phyloP scores from a whole-genome alignment of 371 early-diverging fungal species.

The Chytridiales sp. region DNA sequence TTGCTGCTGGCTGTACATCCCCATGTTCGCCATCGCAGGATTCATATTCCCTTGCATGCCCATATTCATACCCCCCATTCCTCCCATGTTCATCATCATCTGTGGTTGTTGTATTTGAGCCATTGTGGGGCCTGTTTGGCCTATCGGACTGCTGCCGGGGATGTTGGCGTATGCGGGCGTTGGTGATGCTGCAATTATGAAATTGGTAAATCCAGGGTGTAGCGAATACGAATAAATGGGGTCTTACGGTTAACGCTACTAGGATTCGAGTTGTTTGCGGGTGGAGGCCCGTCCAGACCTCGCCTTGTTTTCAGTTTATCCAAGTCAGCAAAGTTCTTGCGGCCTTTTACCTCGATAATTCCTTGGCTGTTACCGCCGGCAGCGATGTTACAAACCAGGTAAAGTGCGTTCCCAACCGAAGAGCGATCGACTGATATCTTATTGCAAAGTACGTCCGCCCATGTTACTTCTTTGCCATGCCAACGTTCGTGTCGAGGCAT shows the following conservation, averaged over 20 bases:
- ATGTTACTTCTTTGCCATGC: constrained; percentile 50
- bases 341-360: constrained; percentile 26
- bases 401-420: constrained; percentile 49
- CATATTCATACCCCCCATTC: too few relatives aligned
- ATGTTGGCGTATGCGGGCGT: not conserved
- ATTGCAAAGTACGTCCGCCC: constrained; percentile 45
- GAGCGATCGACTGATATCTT: constrained; percentile 51
- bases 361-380: constrained; percentile 34
- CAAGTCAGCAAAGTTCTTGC: constrained; percentile 38
- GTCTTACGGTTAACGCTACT: not conserved
- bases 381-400: constrained; percentile 46
- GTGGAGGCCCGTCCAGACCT: constrained; percentile 15
- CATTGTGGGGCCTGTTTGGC: too few relatives aligned
- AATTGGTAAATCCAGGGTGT: too few relatives aligned
- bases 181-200: too few relatives aligned
- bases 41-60: too few relatives aligned
- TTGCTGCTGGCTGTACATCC: too few relatives aligned
- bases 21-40: too few relatives aligned
- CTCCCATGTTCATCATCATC: too few relatives aligned
- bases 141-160: not conserved
- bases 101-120: too few relatives aligned
- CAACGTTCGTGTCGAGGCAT: constrained; percentile 41
- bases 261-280: not conserved
- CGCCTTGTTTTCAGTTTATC: constrained; percentile 19
- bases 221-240: not conserved